Conservation (phyloP, 1,139 yeast genomes). For the Scheffersomyces parashehatae region DNA sequence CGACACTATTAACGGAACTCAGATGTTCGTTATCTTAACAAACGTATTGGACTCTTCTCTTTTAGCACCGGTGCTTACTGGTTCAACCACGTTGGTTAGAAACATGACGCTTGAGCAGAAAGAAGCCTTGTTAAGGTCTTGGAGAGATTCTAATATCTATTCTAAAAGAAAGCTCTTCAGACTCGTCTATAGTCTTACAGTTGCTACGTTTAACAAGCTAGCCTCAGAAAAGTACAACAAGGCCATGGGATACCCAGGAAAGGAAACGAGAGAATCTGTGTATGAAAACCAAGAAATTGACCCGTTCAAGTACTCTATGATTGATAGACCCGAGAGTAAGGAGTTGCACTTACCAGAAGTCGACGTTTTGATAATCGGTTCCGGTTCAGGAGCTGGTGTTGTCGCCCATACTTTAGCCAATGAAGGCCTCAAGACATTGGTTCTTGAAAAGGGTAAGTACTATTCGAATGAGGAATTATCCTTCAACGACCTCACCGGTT, state of each 20-base stretch:
- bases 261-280: slow-evolving; percentile 29
- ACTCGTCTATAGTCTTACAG: slow-evolving; percentile 23
- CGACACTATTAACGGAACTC: slow-evolving; percentile 18
- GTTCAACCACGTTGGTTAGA: slow-evolving; percentile 31
- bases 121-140: slow-evolving; percentile 28
- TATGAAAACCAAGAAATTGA: slow-evolving; percentile 27
- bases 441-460: slow-evolving; percentile 56
- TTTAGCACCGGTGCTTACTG: slow-evolving; percentile 37
- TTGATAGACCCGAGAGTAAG: slow-evolving; percentile 32
- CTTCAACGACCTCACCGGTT: slow-evolving; percentile 42
- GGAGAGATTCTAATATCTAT: slow-evolving; percentile 41
- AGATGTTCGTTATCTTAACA: slow-evolving; percentile 26
- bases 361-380: slow-evolving; percentile 54
- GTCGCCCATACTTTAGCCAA: slow-evolving; percentile 51
- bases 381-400: slow-evolving; percentile 63
- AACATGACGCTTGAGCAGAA: slow-evolving; percentile 39
- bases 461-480: slow-evolving; percentile 36
- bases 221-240: slow-evolving; percentile 36
- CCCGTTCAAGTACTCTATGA: slow-evolving; percentile 31
- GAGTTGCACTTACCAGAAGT: slow-evolving; percentile 36
- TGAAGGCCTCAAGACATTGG: slow-evolving; percentile 47
- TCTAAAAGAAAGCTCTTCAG: slow-evolving; percentile 31
- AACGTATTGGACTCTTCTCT: slow-evolving; percentile 31
- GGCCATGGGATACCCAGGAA: slow-evolving; percentile 37
- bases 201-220: slow-evolving; percentile 22